A percentile compares a stretch with the other conserved stretches of the same genome.
Evolutionary conservation across 352 stramenopile species (phyloP).

Genomic region (Pythium myriotylum): DNA sequence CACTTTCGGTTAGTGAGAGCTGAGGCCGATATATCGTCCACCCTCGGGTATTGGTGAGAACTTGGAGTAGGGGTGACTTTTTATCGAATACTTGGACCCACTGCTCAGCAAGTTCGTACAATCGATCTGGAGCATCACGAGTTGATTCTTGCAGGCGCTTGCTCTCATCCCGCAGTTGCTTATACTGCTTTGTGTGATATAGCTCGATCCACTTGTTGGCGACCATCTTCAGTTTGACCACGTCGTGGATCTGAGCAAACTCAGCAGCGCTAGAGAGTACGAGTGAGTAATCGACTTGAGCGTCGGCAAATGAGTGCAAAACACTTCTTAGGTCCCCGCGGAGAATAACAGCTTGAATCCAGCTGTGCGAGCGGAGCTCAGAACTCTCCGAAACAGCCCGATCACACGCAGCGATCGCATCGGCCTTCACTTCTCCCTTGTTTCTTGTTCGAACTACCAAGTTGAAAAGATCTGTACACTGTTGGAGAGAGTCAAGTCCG

Average conservation of each 20-base stretch:
- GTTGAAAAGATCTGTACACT: slow-evolving; percentile 42
- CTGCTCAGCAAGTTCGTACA: slow-evolving; percentile 12
- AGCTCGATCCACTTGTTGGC: slow-evolving; percentile 59
- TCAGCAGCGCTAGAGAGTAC: slow-evolving; percentile 1
- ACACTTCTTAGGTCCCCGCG: slow-evolving; percentile 60
- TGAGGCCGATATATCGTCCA: slow-evolving; percentile 14
- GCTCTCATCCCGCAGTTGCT: slow-evolving; percentile 45
- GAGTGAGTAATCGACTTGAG: slow-evolving; percentile 47
- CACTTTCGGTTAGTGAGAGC: neutral
- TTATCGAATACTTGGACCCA: slow-evolving; percentile 23
- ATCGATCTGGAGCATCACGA: neutral
- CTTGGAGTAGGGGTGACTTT: slow-evolving; percentile 15
- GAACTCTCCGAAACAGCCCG: slow-evolving; percentile 42
- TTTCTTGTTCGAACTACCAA: slow-evolving; percentile 48
- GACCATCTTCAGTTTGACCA: slow-evolving; percentile 44
- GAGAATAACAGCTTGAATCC: slow-evolving; percentile 46
- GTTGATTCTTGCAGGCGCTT: neutral
- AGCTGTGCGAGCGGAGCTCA: slow-evolving; percentile 16
- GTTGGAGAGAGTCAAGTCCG: neutral
- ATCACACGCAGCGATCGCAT: slow-evolving; percentile 47
- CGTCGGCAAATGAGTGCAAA: slow-evolving; percentile 38
- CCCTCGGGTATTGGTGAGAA: slow-evolving; percentile 22
- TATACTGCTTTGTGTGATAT: slow-evolving; percentile 45
- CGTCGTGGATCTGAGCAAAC: neutral
- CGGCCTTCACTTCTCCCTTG: slow-evolving; percentile 37